Evolutionary conservation across 2,329 filamentous ascomycete species (phyloP).

Genomic region (Penicillium psychrosexuale): DNA sequence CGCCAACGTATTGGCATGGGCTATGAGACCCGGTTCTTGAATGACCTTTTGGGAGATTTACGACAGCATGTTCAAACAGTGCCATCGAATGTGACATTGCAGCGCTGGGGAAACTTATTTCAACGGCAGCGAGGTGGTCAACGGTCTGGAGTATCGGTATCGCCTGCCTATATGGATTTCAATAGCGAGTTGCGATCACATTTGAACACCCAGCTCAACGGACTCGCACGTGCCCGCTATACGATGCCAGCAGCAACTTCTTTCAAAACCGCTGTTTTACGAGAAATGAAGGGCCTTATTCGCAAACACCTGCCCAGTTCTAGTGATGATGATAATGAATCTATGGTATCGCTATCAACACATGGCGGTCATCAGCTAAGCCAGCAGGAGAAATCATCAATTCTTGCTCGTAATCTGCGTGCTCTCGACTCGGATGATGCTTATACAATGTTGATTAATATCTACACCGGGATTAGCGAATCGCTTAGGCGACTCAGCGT

Average conservation of each 20-base stretch:
- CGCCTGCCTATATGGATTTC: conserved; percentile 75
- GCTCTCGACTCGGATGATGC: conserved; percentile 79
- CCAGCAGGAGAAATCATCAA: conserved; percentile 85
- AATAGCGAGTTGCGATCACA: conserved; percentile 68
- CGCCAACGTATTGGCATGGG: conserved; percentile 79
- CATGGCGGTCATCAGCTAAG: conserved; percentile 65
- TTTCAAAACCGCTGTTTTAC: conserved; percentile 78
- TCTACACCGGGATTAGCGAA: conserved; percentile 86
- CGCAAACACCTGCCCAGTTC: conserved; percentile 84
- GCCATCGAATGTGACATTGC: conserved; percentile 68
- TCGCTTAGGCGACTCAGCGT: conserved; percentile 79
- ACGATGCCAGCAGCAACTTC: conserved; percentile 76
- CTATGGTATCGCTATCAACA: conserved; percentile 81
- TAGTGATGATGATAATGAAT: conserved; percentile 89
- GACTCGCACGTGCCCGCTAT: conserved; percentile 77
- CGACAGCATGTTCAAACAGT: conserved; percentile 74
- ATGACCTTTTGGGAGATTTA: conserved; percentile 73
- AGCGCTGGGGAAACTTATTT: conserved; percentile 78
- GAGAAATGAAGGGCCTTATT: conserved; percentile 83
- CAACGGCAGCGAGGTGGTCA: conserved; percentile 68
- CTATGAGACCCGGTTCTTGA: conserved; percentile 77
- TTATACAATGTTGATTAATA: conserved; percentile 73
- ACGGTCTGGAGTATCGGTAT: conserved; percentile 62
- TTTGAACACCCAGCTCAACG: conserved; percentile 68
- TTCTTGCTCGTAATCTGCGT: conserved; percentile 81